Percentiles rank a stretch among this genome's conserved stretches.
These are phyloP conservation scores for Backusella parvicylindrica DNA, from an alignment of 192 early-diverging fungal species.

Conservation along the genomic window DNA sequence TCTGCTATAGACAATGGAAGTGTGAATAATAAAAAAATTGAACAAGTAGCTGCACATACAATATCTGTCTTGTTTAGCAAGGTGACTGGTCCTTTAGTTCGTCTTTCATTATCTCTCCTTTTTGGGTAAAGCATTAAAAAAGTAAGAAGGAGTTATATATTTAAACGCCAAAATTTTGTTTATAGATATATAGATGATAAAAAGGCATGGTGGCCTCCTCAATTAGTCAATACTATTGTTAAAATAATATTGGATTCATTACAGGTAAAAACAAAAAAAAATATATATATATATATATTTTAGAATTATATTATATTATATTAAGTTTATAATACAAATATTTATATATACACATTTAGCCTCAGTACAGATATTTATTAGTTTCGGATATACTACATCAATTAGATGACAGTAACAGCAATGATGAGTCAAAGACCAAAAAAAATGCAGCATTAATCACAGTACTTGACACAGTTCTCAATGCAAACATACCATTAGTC, in stretches of 20 bases:
- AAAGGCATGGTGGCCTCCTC: constrained; percentile 33
- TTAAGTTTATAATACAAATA: constrained; percentile 8
- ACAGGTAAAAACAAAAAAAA: constrained; percentile 19
- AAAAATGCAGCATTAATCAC: constrained; percentile 43
- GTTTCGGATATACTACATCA: constrained; percentile 46
- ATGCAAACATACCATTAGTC: constrained; percentile 37
- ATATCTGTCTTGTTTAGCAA: constrained; percentile 3
- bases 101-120: constrained; percentile 6
- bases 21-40: neutral
- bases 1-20: neutral
- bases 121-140: constrained; percentile 10
- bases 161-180: neutral
- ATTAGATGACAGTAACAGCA: constrained; percentile 20
- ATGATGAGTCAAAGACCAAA: neutral
- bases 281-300: neutral
- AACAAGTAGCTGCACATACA: neutral
- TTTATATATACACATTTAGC: constrained; percentile 16
- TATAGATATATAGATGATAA: constrained; percentile 30
- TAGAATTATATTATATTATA: neutral
- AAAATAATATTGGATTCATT: constrained; percentile 31
- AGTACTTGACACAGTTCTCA: constrained; percentile 40
- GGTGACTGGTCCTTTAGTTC: constrained; percentile 16
- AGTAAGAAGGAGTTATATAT: neutral
- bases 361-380: constrained; percentile 46
- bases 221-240: constrained; percentile 23